Evolutionary conservation across 1,284 basidiomycete species (phyloP), one percentile per base, ranked within the genome.

Genomic region (Peniophora sp.): DNA sequence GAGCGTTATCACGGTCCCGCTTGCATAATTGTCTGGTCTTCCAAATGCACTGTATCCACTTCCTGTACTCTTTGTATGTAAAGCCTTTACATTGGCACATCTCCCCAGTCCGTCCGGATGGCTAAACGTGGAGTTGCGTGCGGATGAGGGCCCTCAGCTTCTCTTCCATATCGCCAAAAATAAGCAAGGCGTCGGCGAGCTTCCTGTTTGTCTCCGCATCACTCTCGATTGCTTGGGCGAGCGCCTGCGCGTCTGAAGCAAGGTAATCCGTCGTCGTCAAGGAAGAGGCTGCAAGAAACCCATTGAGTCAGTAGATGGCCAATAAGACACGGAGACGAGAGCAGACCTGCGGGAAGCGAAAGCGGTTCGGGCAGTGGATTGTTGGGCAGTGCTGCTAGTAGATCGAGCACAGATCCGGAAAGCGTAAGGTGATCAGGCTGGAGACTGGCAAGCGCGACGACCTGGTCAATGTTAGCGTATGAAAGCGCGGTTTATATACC

Each of bases 341-440:
- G 16, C 32, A 32, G 9, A 35, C 45, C 38, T 20, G 49, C 39
- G 20, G 34, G n/a, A 34, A 38, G 19, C 5, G 48, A 17, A 49
- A 54, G 49, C 43, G 55, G 49, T 3, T 47, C 43, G 22, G 35
- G 38, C 2, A 24, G 34, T 8, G 34, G 27, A 11, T 50, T 51
- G 27, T 16, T 52, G 49, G 36, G 55, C 36, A 17, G 50, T 16
- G 62, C 55, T 0, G 69, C 67, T 27, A 78, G 66, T 52, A 70
- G 59, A 51, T 73, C 69, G 17, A 78, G 66, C n/a, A 77, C 61
- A 16, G 59, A 54, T 8, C 65, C 70, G 2, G 74, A 71, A 22
- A 77, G 61, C 1, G 76, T 78, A 45, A 78, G 60, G 53, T 76
- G 74, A 56, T 76, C 60, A 1, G 74, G 73, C 12, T 61, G 54